A percentile compares a stretch with the other conserved stretches of the same genome.
Conservation (phyloP, 345 rosid species). For the Melaleuca quinquenervia region DNA sequence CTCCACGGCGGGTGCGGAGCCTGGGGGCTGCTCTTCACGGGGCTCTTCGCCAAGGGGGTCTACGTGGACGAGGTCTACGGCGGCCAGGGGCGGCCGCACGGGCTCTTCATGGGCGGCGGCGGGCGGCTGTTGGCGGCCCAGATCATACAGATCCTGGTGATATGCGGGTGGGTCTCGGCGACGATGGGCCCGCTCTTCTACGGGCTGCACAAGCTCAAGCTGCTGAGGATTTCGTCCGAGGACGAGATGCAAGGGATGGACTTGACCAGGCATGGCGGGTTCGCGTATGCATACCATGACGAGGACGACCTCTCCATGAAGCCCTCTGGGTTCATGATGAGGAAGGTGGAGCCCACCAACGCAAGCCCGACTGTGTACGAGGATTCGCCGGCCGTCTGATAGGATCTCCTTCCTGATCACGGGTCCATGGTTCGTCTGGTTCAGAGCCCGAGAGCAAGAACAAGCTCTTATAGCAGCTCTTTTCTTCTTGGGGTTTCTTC, state of each 20-base stretch:
- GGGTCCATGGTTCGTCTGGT: background rate
- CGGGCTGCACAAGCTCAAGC: constrained; percentile 3
- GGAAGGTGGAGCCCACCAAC: constrained; percentile 1
- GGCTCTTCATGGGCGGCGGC: constrained; percentile 11
- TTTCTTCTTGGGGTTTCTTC: background rate
- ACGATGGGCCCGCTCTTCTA: constrained; percentile 12
- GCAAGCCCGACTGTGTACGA: background rate
- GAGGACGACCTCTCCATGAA: constrained; percentile 3
- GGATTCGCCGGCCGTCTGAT: background rate
- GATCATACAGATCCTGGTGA: constrained; percentile 4
- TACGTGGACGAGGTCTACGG: constrained; percentile 29
- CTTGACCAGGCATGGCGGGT: constrained; percentile 8
- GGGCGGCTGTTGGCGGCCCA: constrained; percentile 5
- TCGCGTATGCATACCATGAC: constrained; percentile 6
- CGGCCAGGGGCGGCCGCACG: constrained; percentile 1
- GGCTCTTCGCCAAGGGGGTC: constrained; percentile 24
- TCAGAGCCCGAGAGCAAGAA: background rate
- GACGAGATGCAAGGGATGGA: constrained; percentile 13
- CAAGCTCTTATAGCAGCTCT: background rate
- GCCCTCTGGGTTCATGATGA: background rate
- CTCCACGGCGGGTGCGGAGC: constrained; percentile 51
- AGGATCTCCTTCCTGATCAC: background rate
- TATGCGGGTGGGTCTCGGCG: constrained; percentile 3
- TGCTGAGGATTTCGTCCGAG: constrained; percentile 5
- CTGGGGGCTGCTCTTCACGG: constrained; percentile 51